phyloP scores from a whole-genome alignment of 345 rosid genomes.

The Aethionema arabicum region DNA sequence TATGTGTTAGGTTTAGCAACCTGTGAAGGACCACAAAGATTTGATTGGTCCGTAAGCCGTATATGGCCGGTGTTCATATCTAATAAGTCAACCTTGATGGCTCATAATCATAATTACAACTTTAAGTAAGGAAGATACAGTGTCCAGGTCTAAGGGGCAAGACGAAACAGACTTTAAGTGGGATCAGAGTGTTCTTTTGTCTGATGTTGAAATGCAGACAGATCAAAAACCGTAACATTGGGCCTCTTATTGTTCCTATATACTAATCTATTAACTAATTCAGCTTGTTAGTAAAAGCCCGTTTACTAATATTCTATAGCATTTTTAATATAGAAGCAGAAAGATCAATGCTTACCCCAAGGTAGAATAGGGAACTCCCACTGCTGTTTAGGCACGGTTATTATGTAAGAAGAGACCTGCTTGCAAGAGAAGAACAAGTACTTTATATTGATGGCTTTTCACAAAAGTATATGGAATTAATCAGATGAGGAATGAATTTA shows the following conservation, averaged over 20 bases:
- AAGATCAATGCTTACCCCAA: conserved; percentile 60
- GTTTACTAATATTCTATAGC: background rate
- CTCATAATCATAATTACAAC: conserved; percentile 22
- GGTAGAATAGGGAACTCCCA: conserved; percentile 78
- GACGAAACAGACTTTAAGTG: conserved; percentile 31
- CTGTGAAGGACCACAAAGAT: conserved; percentile 32
- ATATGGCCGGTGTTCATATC: conserved; percentile 36
- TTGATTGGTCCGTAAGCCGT: conserved; percentile 29
- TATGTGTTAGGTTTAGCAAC: conserved; percentile 34
- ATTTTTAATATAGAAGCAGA: background rate
- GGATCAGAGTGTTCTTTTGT: conserved; percentile 19
- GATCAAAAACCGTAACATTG: conserved; percentile 22
- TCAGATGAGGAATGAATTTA: background rate
- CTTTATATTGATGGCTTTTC: conserved; percentile 18
- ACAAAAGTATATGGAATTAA: background rate
- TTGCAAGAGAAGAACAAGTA: conserved; percentile 25
- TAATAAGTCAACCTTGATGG: conserved; percentile 35
- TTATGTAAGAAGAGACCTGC: conserved; percentile 76
- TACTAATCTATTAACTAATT: background rate
- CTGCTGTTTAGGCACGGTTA: conserved; percentile 63
- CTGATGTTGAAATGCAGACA: conserved; percentile 29
- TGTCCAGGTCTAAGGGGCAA: conserved; percentile 38
- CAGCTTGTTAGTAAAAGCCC: conserved; percentile 8
- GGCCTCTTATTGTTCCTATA: conserved; percentile 16
- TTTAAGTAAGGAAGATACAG: conserved; percentile 29